A percentile compares a stretch with the other conserved stretches of the same genome.
These are phyloP conservation scores for Trichoderma afroharzianum DNA, from an alignment of 2,329 filamentous ascomycete genomes.

Conservation along the genomic window DNA sequence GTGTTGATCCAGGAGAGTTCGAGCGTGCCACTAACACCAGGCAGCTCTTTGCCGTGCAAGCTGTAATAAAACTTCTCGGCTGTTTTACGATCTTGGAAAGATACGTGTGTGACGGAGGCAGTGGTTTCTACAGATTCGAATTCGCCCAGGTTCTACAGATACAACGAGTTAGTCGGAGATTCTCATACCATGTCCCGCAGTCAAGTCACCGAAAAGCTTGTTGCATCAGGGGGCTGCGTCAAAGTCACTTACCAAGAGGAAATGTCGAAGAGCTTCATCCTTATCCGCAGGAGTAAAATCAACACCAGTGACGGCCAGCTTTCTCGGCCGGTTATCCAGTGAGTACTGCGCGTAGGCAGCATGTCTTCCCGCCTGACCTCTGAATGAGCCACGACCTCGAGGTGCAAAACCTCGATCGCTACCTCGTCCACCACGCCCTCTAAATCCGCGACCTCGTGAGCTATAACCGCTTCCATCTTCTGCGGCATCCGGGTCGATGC, in stretches of 20 bases:
- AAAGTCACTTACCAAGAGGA: conserved; percentile 57
- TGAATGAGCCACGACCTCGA: conserved; percentile 38
- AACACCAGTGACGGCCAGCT: conserved; percentile 59
- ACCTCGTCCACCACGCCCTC: conserved; percentile 33
- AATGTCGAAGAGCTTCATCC: conserved; percentile 68
- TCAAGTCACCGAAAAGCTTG: background rate
- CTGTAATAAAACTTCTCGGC: conserved; percentile 67
- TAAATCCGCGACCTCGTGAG: conserved; percentile 39
- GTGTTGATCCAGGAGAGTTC: conserved; percentile 60
- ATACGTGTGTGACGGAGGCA: conserved; percentile 48
- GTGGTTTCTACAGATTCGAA: conserved; percentile 55
- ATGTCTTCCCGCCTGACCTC: conserved; percentile 46
- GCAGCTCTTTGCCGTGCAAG: conserved; percentile 54
- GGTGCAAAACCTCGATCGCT: conserved; percentile 32
- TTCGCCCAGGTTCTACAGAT: conserved; percentile 55
- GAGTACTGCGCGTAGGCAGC: conserved; percentile 61
- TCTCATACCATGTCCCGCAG: background rate
- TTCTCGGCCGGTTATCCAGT: conserved; percentile 72
- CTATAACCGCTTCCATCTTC: conserved; percentile 39
- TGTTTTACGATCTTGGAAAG: conserved; percentile 64
- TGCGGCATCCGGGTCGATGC: conserved; percentile 57
- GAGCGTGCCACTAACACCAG: conserved; percentile 58
- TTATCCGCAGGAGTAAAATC: conserved; percentile 59
- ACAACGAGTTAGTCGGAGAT: background rate
- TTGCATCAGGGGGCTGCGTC: conserved; percentile 11